Base-by-base conservation (phyloP, 352 stramenopile genomes). In the Elongisporangium undulatum region DNA sequence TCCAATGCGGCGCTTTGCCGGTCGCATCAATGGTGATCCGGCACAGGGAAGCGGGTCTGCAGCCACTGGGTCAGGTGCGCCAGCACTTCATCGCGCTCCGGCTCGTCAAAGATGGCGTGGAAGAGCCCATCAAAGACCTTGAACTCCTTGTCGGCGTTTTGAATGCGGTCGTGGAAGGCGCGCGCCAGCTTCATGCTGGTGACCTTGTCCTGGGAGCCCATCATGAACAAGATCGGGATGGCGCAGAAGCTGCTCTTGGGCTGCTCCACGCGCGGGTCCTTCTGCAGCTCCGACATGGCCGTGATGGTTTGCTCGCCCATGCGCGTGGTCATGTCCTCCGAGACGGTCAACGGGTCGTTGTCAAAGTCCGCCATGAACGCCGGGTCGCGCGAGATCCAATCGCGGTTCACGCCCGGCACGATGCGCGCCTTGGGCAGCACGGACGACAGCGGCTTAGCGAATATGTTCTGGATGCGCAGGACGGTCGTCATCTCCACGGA, bases 91-190 rank as follows among this genome's bases (percentile, higher is more conserved):
- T 87, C 72, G 16, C 75, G 73, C 53, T 90, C 77, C 1, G 73
- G 73, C 56, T 92, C 82, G 41, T 90, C 74, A 58, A 79, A 88
- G 4, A 90, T 61, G 26, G 71, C 70, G 23, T 92, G 80, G 55
- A 71, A 90, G 13, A 75, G 56, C 0, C 71, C 80, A 2, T 74
- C 64, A 29, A 92, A 79, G 15, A 83, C 22, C 61, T 75, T 77
- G 53, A 90, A 70, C 49, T 77, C 65, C 63, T 92, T 92, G 73
- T 90, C 79, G 3, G 34, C 59, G 51, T 55, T 80, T 0, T 64
- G 67, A 21, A 79, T 39, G 15, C 74, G 69, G 6, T 53, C 57
- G 53, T 77, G 74, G 49, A 92, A 92, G 34, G 68, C 54, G 24
- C 74, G 29, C 3, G 77, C 77, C n/a, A 79, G 22, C 17, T 69